phyloP scores from a whole-genome alignment of 352 stramenopile genomes.

The Phytophthora sp. region DNA sequence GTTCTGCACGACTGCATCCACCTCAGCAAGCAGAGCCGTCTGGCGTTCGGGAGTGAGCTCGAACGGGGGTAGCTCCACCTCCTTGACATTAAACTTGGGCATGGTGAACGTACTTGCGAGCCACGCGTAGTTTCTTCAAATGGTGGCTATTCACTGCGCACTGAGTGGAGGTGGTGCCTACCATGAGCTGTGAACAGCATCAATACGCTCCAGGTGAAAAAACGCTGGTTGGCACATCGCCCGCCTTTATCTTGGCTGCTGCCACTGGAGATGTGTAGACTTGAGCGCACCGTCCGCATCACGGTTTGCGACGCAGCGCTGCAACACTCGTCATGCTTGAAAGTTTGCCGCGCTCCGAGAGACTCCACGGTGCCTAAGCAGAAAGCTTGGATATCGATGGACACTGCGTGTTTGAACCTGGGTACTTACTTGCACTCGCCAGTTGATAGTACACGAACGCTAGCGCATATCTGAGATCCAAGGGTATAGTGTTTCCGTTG shows the following conservation, averaged over 20 bases:
- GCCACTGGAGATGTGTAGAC: constrained; percentile 16
- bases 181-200: constrained; percentile 13
- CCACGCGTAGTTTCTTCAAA: constrained; percentile 25
- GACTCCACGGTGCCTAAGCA: not conserved
- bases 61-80: constrained; percentile 36
- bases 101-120: constrained; percentile 27
- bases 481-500: not conserved
- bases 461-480: constrained; percentile 6
- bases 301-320: constrained; percentile 13
- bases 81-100: constrained; percentile 45
- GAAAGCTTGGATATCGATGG: not conserved
- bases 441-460: constrained; percentile 6
- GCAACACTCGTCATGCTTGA: constrained; percentile 18
- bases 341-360: constrained; percentile 9
- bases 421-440: constrained; percentile 3
- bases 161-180: constrained; percentile 21
- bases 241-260: constrained; percentile 33
- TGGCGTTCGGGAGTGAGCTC: constrained; percentile 29
- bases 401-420: not conserved
- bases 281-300: constrained; percentile 15
- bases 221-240: constrained; percentile 23
- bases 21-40: constrained; percentile 29
- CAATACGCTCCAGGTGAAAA: constrained; percentile 14
- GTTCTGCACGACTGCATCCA: constrained; percentile 39
- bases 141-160: constrained; percentile 20